A percentile compares a stretch with the other conserved stretches of the same genome.
These are phyloP conservation scores for Claviceps cyperi DNA, from an alignment of 2,329 filamentous ascomycete species.

Conservation along the genomic window DNA sequence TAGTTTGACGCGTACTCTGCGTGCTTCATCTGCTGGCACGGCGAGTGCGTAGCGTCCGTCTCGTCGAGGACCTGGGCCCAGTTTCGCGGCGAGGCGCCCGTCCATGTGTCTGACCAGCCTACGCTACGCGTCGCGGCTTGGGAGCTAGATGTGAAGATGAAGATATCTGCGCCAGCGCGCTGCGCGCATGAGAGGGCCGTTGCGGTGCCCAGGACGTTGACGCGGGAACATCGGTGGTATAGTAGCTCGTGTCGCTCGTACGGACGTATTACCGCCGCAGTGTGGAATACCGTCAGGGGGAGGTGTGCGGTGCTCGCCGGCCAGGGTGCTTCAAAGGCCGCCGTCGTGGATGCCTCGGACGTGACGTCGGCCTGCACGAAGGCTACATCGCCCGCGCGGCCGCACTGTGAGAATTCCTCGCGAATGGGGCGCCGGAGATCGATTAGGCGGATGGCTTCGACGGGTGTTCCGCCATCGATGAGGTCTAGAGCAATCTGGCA, in stretches of 20 bases:
- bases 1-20: conserved; percentile 34
- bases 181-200: conserved; percentile 34
- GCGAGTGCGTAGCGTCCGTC: conserved; percentile 25
- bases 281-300: conserved; percentile 43
- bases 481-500: conserved; percentile 39
- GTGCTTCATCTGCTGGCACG: conserved; percentile 19
- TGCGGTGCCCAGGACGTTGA: conserved; percentile 36
- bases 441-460: conserved; percentile 36
- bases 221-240: conserved; percentile 29
- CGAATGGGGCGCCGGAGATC: conserved; percentile 32
- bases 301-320: conserved; percentile 21
- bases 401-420: conserved; percentile 23
- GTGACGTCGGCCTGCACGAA: conserved; percentile 37
- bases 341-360: conserved; percentile 25
- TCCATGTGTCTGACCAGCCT: conserved; percentile 25
- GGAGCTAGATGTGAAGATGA: conserved; percentile 37
- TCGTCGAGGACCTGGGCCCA: conserved; percentile 32
- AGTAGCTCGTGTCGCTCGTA: conserved; percentile 30
- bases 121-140: conserved; percentile 27
- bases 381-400: conserved; percentile 20
- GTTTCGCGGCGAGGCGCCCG: conserved; percentile 21
- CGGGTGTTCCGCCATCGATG: conserved; percentile 34
- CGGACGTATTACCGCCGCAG: conserved; percentile 37
- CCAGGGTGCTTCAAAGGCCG: conserved; percentile 35
- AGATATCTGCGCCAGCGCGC: conserved; percentile 30